phyloP scores from a whole-genome alignment of 1,284 basidiomycete genomes.

The Apiotrichum sp. region DNA sequence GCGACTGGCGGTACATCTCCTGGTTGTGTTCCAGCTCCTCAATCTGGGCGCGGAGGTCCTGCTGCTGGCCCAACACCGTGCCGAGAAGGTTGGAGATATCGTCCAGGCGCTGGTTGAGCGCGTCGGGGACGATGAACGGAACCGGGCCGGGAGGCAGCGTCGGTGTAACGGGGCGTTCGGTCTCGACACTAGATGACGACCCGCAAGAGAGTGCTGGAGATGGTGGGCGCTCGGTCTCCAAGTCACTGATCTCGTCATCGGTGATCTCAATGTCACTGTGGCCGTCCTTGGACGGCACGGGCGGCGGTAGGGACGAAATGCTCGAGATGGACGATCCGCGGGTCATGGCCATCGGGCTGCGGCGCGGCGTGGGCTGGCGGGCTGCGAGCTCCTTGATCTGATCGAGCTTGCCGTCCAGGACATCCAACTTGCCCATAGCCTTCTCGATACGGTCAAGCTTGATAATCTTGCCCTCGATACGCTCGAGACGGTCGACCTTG shows the following conservation, averaged over 20 bases:
- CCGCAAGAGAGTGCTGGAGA: not conserved
- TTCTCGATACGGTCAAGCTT: conserved; percentile 8
- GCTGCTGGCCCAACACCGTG: conserved; percentile 33
- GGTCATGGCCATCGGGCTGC: conserved; percentile 11
- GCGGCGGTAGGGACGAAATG: conserved; percentile 23
- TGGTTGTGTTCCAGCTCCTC: too few species aligned
- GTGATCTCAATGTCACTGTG: conserved; percentile 13
- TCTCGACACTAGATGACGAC: conserved; percentile 24
- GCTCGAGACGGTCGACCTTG: conserved; percentile 20
- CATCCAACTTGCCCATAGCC: conserved; percentile 1
- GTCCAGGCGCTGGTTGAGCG: conserved; percentile 24
- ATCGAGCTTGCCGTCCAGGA: not conserved
- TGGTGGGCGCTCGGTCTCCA: not conserved
- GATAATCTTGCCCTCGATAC: conserved; percentile 4
- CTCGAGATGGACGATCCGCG: not conserved
- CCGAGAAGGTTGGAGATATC: conserved; percentile 36
- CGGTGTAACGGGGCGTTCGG: conserved; percentile 39
- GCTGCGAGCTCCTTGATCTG: not conserved
- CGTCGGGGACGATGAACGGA: conserved; percentile 26
- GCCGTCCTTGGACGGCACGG: conserved; percentile 33
- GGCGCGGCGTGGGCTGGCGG: not conserved
- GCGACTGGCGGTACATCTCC: conserved; percentile 11
- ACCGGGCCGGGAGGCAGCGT: conserved; percentile 7
- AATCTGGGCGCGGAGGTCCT: conserved; percentile 30
- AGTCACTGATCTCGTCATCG: conserved; percentile 9